Percentiles rank a stretch among this genome's conserved stretches.
Conservation (phyloP, 495 filamentous ascomycete genomes). For the Thozetella sp. region DNA sequence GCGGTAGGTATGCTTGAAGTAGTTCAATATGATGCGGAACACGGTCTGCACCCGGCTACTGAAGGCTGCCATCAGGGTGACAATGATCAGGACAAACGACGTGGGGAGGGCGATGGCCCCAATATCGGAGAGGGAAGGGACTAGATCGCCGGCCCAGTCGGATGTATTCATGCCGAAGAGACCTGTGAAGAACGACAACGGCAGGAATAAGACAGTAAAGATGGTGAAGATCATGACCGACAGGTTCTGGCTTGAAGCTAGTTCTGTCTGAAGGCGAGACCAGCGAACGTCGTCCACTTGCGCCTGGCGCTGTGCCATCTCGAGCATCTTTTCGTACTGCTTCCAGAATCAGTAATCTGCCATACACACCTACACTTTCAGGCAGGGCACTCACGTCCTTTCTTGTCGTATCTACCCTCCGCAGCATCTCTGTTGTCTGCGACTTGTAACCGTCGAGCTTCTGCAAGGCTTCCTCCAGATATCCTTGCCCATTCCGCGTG, state of each 20-base stretch:
- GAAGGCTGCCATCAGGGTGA: constrained; percentile 41
- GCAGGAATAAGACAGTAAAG: constrained; percentile 69
- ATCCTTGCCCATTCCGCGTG: constrained; percentile 39
- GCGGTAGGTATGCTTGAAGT: constrained; percentile 9
- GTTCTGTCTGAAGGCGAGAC: constrained; percentile 63
- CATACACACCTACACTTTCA: background rate
- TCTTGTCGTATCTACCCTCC: constrained; percentile 45
- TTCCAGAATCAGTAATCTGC: background rate
- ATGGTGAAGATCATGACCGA: constrained; percentile 72
- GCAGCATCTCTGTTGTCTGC: constrained; percentile 60
- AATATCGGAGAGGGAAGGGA: constrained; percentile 31
- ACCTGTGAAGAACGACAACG: constrained; percentile 67
- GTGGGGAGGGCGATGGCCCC: constrained; percentile 42
- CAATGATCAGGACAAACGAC: constrained; percentile 34
- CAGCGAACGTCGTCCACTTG: constrained; percentile 69
- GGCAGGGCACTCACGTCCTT: constrained; percentile 34
- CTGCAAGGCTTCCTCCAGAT: constrained; percentile 52
- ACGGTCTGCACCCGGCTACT: constrained; percentile 33
- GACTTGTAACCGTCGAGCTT: constrained; percentile 58
- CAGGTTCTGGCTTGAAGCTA: constrained; percentile 62
- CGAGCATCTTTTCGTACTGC: constrained; percentile 65
- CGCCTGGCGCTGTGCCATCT: constrained; percentile 70
- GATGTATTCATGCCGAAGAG: constrained; percentile 67
- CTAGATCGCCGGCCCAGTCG: constrained; percentile 60
- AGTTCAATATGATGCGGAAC: constrained; percentile 25